Percentiles rank a stretch among this genome's conserved stretches.
Evolutionary conservation across 78 protist genomes (phyloP).

Genomic region (Reticulomyxa filosa): DNA sequence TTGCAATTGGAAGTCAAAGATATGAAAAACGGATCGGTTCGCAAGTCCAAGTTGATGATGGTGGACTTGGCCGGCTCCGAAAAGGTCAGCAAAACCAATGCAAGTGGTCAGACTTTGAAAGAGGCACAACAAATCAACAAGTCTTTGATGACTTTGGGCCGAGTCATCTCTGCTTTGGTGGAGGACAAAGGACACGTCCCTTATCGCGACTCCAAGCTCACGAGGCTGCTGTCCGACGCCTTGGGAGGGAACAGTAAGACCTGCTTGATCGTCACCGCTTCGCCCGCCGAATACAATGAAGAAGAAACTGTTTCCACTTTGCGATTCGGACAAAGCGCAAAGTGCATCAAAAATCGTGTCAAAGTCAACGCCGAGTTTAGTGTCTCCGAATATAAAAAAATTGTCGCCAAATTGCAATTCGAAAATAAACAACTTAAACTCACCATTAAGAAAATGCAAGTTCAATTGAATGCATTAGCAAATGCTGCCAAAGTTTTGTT

Average conservation of each 20-base stretch:
- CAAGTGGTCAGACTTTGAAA: constrained; percentile 12
- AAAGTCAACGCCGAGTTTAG: background rate
- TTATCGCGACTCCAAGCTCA: constrained; percentile 27
- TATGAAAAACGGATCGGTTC: background rate
- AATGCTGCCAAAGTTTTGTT: too few species aligned
- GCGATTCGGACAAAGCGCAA: constrained; percentile 11
- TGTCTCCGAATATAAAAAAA: background rate
- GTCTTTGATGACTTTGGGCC: constrained; percentile 7
- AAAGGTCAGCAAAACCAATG: constrained; percentile 34
- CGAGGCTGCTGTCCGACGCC: constrained; percentile 4
- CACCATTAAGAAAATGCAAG: too few species aligned
- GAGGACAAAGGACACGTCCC: background rate
- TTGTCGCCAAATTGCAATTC: background rate
- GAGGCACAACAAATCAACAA: constrained; percentile 60
- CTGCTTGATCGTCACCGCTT: background rate
- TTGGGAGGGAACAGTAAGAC: constrained; percentile 18
- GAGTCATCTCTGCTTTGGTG: background rate
- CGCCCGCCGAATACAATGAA: background rate
- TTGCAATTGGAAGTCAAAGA: background rate
- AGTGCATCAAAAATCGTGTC: background rate
- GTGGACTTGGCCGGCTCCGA: constrained; percentile 58
- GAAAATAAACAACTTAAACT: too few species aligned
- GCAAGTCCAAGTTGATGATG: constrained; percentile 6
- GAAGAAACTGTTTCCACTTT: constrained; percentile 16
- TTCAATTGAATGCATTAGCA: too few species aligned